These are phyloP conservation scores for Pseudotulostoma volvatum DNA, from an alignment of 495 filamentous ascomycete genomes.

Conservation along the genomic window DNA sequence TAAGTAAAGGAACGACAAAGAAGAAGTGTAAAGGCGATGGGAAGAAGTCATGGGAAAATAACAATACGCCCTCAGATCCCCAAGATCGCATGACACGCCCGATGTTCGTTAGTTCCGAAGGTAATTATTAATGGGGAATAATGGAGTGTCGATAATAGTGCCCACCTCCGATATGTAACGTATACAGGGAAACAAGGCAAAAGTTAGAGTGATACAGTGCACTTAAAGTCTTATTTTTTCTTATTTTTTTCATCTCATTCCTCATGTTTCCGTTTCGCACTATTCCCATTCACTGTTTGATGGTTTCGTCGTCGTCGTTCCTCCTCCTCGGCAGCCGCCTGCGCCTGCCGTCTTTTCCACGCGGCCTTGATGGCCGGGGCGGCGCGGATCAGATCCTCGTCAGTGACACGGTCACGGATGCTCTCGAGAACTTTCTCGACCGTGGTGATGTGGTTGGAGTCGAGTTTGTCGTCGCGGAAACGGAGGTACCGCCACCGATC, in stretches of 20 bases:
- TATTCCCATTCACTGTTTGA: conserved; percentile 19
- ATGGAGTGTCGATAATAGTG: not conserved
- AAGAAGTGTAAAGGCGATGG: too few species aligned
- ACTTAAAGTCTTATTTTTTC: too few species aligned
- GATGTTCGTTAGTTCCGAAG: too few species aligned
- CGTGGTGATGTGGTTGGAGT: conserved; percentile 74
- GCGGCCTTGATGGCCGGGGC: conserved; percentile 51
- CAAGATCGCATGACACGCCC: too few species aligned
- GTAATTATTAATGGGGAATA: too few species aligned
- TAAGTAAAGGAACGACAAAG: too few species aligned
- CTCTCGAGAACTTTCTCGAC: conserved; percentile 69
- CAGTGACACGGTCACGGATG: conserved; percentile 55
- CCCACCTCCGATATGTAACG: too few species aligned
- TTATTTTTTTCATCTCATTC: too few species aligned
- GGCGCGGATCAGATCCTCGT: conserved; percentile 45
- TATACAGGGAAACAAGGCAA: too few species aligned
- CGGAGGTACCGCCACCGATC: conserved; percentile 70
- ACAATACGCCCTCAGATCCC: too few species aligned
- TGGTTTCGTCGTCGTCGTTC: conserved; percentile 13
- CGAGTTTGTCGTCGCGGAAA: conserved; percentile 77
- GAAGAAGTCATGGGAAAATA: too few species aligned
- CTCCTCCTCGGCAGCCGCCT: conserved; percentile 11
- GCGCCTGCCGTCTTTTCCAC: conserved; percentile 47
- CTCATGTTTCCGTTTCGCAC: conserved; percentile 32
- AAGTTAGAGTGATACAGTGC: too few species aligned